A percentile compares a stretch with the other conserved stretches of the same genome.
Evolutionary conservation across 2,329 filamentous ascomycete species (phyloP).

Genomic region (Epichloe aotearoae): DNA sequence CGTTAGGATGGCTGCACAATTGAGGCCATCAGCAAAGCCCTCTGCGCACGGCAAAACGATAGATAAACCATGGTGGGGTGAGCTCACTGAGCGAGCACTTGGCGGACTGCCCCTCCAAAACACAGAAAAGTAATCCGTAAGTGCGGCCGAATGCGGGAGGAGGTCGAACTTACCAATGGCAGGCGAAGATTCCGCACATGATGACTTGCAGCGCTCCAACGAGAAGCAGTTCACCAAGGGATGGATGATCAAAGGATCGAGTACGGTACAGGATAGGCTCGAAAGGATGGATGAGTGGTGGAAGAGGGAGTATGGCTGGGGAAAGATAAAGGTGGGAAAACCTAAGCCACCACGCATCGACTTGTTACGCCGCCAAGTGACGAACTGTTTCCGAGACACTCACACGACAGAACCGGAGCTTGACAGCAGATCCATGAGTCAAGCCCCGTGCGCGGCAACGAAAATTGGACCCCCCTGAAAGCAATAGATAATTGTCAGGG

Average conservation of each 20-base stretch:
- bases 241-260: background rate
- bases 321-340: background rate
- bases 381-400: background rate
- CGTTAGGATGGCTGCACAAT: constrained; percentile 63
- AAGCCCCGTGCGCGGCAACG: background rate
- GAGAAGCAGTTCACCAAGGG: background rate
- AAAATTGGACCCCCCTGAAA: constrained; percentile 3
- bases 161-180: constrained; percentile 57
- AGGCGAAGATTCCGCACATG: constrained; percentile 97
- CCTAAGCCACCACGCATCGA: background rate
- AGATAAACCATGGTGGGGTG: constrained; percentile 18
- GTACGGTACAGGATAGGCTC: background rate
- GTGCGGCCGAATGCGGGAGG: background rate
- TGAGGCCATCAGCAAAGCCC: constrained; percentile 6
- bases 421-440: constrained; percentile 7
- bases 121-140: background rate
- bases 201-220: constrained; percentile 26
- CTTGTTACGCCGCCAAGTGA: background rate
- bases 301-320: constrained; percentile 1
- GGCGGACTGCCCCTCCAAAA: constrained; percentile 15
- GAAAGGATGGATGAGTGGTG: constrained; percentile 1
- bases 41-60: background rate
- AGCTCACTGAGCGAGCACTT: constrained; percentile 3
- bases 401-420: background rate
- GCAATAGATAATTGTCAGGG: background rate